Evolutionary conservation across 345 rosid species (phyloP), one percentile per base, ranked within the genome.

Genomic region (Aurinia saxatilis): DNA sequence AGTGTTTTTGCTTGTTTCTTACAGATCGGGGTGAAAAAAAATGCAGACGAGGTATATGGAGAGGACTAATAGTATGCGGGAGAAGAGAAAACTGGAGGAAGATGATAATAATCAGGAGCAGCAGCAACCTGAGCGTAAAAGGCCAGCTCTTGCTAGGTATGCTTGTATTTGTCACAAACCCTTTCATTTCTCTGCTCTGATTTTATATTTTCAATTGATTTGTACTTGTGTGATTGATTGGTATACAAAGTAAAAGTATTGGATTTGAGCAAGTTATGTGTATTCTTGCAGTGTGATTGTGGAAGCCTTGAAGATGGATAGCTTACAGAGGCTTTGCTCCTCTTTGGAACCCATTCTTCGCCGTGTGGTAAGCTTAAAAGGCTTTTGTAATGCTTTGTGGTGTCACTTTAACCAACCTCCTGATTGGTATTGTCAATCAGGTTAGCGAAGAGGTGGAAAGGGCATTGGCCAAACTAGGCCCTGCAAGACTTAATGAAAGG

Each of bases 391-490:
- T 36, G 6, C 21, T 13, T 52, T 44, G 10, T 45, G n/a, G n/a
- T n/a, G n/a, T n/a, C n/a, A n/a, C n/a, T n/a, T n/a, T n/a, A n/a
- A n/a, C n/a, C n/a, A n/a, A 10, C 15, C 8, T 48, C 15, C 17
- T 30, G 12, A 35, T 30, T 49, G 21, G 21, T 38, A 8, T 59
- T 48, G 25, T 42, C n/a, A n/a, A 40, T 53, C 75, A 92, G 98
- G 98, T 93, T 38, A 90, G 99, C 38, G 99, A 93, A 77, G 99
- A 93, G 75, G 99, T 93, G 50, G 99, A 93, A 61, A 81, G 99
- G 17, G 99, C 99, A 67, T 68, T 93, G 63, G 89, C 95, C 51
- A 93, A 84, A 73, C 60, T 90, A 23, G 92, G 84, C 19, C 92
- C 96, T 68, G 79, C 86, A 45, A 85, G 82, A 70, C 72, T 84